These are phyloP conservation scores for Paracorniculantispora psalliotae DNA, from an alignment of 2,329 filamentous ascomycete genomes.

Conservation along the genomic window DNA sequence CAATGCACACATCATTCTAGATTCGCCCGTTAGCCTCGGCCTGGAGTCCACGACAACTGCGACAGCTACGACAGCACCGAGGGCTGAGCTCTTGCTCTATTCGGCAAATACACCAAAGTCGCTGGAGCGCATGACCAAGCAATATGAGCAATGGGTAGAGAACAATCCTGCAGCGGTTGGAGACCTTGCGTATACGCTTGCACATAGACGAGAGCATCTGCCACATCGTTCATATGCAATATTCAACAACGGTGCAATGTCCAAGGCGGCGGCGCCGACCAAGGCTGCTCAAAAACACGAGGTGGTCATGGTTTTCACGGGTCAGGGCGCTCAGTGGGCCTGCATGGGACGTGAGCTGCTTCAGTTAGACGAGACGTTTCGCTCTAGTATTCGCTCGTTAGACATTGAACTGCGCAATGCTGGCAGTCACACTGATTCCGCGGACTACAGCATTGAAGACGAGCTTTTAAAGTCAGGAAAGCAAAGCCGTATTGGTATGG, in stretches of 20 bases:
- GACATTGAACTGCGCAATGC: background rate
- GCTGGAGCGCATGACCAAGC: slow-evolving; percentile 13
- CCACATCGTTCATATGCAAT: slow-evolving; percentile 16
- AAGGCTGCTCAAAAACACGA: background rate
- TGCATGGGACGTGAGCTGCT: slow-evolving; percentile 24
- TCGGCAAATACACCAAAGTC: slow-evolving; percentile 18
- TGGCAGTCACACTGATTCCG: slow-evolving; percentile 3
- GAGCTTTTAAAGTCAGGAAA: slow-evolving; percentile 3
- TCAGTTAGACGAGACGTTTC: slow-evolving; percentile 17
- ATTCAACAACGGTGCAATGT: background rate
- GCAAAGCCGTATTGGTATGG: background rate
- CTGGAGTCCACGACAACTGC: background rate
- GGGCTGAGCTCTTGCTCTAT: slow-evolving; percentile 15
- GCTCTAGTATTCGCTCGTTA: slow-evolving; percentile 10
- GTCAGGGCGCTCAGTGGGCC: slow-evolving; percentile 33
- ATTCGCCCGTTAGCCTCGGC: slow-evolving; percentile 2
- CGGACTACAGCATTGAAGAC: slow-evolving; percentile 5
- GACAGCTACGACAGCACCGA: background rate
- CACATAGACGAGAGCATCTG: slow-evolving; percentile 15
- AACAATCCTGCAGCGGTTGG: background rate
- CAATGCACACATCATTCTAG: slow-evolving; percentile 32
- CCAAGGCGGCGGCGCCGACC: too few species aligned
- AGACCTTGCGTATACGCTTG: slow-evolving; percentile 21
- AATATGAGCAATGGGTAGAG: background rate
- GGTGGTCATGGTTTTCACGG: slow-evolving; percentile 27